A percentile compares a stretch with the other conserved stretches of the same genome.
Evolutionary conservation across 192 early-diverging fungal species (phyloP).

Genomic region (Coemansia sp.): DNA sequence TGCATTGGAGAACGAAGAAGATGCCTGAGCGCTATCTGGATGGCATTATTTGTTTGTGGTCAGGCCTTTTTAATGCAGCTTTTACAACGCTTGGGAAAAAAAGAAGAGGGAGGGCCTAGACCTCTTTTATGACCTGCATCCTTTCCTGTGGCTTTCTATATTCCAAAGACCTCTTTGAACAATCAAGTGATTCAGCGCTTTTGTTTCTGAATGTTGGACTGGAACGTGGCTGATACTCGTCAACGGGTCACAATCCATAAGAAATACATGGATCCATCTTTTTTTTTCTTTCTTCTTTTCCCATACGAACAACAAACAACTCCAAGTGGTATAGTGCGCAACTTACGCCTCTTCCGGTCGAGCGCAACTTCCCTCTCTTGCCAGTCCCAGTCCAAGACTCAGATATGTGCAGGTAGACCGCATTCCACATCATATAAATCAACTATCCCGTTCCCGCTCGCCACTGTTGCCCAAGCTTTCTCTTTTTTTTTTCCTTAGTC

Average conservation of each 20-base stretch:
- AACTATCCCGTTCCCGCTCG: neutral
- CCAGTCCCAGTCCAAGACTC: no score
- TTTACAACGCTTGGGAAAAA: neutral
- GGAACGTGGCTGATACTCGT: neutral
- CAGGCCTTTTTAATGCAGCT: conserved; percentile 1
- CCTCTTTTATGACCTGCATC: neutral
- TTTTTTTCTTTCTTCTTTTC: neutral
- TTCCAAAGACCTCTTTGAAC: neutral
- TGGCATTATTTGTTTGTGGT: neutral
- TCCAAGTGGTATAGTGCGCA: neutral
- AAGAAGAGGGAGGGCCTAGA: neutral
- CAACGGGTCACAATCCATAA: no score
- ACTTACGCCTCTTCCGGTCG: neutral
- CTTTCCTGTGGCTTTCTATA: neutral
- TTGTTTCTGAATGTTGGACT: neutral
- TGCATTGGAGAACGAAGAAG: no score
- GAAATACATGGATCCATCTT: neutral
- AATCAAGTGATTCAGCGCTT: neutral
- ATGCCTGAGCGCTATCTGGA: neutral
- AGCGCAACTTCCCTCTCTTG: neutral
- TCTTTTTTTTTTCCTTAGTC: neutral
- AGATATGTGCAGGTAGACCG: neutral
- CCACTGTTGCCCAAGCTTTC: neutral
- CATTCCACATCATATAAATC: neutral
- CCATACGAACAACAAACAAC: neutral